Evolutionary conservation across 129 eudicot species (phyloP).

Genomic region (Artemisia argyi): DNA sequence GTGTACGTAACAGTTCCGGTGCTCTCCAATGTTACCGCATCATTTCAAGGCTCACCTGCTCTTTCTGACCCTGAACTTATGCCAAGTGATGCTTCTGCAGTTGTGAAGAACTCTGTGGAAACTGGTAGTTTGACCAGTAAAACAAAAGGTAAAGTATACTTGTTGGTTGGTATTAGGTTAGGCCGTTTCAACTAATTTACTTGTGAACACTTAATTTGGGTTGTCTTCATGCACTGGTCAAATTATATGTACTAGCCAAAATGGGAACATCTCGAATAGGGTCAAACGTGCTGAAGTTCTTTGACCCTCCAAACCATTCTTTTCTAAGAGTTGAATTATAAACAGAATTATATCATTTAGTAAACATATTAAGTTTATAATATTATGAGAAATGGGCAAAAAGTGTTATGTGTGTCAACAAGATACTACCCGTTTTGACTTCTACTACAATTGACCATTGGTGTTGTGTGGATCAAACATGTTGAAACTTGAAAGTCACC

Average conservation of each 20-base stretch:
- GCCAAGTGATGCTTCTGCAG: slow-evolving; percentile 47
- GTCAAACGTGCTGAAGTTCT: not conserved
- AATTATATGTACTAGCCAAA: not conserved
- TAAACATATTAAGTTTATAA: too few species aligned
- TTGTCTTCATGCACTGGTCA: not conserved
- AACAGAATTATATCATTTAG: too few species aligned
- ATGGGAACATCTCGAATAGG: not conserved
- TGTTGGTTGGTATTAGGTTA: not conserved
- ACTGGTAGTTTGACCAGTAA: slow-evolving; percentile 34
- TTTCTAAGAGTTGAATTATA: too few species aligned
- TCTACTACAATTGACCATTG: too few species aligned
- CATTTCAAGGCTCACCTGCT: slow-evolving; percentile 50
- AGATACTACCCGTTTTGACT: too few species aligned
- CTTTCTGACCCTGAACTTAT: slow-evolving; percentile 54
- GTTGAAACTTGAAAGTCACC: too few species aligned
- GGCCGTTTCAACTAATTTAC: not conserved
- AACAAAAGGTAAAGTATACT: slow-evolving; percentile 40
- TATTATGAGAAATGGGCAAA: too few species aligned
- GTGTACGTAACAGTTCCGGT: slow-evolving; percentile 56
- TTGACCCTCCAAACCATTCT: too few species aligned
- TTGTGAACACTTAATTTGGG: not conserved
- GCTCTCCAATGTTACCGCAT: slow-evolving; percentile 45
- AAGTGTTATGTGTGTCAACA: too few species aligned
- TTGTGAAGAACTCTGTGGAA: slow-evolving; percentile 39
- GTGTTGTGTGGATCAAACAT: too few species aligned